Evolutionary conservation across 495 filamentous ascomycete genomes (phyloP).

Genomic region (Aspergillus incahuasiensis): DNA sequence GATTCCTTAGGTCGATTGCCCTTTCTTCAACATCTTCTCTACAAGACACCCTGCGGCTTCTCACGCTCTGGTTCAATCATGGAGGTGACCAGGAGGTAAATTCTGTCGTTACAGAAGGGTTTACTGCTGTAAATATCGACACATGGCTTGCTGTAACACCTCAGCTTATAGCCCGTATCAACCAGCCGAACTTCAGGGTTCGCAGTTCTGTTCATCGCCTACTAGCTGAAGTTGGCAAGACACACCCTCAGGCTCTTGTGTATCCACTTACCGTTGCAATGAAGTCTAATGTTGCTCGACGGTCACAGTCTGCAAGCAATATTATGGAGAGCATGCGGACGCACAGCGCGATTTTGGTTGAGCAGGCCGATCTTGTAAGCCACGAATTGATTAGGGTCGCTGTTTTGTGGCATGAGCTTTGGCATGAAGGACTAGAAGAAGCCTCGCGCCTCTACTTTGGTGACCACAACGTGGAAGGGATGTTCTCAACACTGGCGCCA

Average conservation of each 20-base stretch:
- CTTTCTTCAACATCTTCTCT: constrained; percentile 86
- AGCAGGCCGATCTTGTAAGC: constrained; percentile 91
- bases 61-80: constrained; percentile 95
- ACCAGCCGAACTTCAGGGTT: constrained; percentile 82
- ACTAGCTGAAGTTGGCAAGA: constrained; percentile 83
- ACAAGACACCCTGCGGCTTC: constrained; percentile 87
- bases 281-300: constrained; percentile 79
- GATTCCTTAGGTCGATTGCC: constrained; percentile 94
- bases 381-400: constrained; percentile 94
- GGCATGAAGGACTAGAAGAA: constrained; percentile 98
- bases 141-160: constrained; percentile 98
- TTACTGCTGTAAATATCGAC: constrained; percentile 85
- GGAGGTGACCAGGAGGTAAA: constrained; percentile 87
- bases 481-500: constrained; percentile 87
- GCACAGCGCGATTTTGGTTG: constrained; percentile 88
- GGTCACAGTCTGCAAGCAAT: constrained; percentile 76
- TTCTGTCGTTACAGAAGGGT: constrained; percentile 78
- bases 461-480: constrained; percentile 92
- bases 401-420: constrained; percentile 96
- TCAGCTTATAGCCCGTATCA: constrained; percentile 94
- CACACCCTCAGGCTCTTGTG: constrained; percentile 96
- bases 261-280: constrained; percentile 98
- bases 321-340: constrained; percentile 98
- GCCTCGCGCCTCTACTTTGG: constrained; percentile 90
- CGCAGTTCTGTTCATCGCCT: constrained; percentile 86